Percentiles rank a stretch among this genome's conserved stretches.
phyloP scores from a whole-genome alignment of 2,329 filamentous ascomycete species.

The Claviceps capensis region DNA sequence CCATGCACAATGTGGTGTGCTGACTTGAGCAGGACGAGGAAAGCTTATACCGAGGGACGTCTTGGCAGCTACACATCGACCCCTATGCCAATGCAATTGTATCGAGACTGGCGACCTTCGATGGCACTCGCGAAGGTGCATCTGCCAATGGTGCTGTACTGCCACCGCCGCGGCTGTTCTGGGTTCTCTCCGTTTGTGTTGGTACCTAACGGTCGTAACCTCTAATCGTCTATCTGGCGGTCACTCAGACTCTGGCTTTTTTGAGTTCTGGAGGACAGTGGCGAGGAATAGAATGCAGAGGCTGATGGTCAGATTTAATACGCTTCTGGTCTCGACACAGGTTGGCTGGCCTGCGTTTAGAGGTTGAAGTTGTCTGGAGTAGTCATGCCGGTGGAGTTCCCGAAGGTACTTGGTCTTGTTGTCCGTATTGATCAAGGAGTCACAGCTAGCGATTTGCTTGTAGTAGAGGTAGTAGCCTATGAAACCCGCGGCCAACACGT shows the following conservation, averaged over 20 bases:
- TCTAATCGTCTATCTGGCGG: conserved; percentile 45
- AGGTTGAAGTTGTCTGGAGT: conserved; percentile 26
- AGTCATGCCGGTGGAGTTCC: conserved; percentile 27
- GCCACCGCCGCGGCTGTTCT: background rate
- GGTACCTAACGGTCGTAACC: conserved; percentile 30
- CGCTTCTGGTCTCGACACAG: conserved; percentile 73
- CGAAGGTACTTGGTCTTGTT: conserved; percentile 31
- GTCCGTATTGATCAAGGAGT: conserved; percentile 24
- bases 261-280: conserved; percentile 34
- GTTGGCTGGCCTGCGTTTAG: conserved; percentile 42
- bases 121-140: conserved; percentile 8
- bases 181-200: conserved; percentile 7
- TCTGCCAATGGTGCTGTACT: conserved; percentile 2
- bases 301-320: conserved; percentile 76
- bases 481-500: conserved; percentile 63
- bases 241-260: conserved; percentile 30
- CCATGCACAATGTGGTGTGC: conserved; percentile 7
- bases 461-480: conserved; percentile 52
- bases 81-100: conserved; percentile 21
- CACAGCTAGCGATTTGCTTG: conserved; percentile 63
- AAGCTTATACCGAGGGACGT: conserved; percentile 14
- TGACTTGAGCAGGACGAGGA: conserved; percentile 17
- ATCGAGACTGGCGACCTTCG: conserved; percentile 21
- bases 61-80: conserved; percentile 13
- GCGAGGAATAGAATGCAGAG: conserved; percentile 53